A percentile compares a stretch with the other conserved stretches of the same genome.
These are phyloP conservation scores for Phytophthora sansomeana DNA, from an alignment of 352 stramenopile genomes.

Conservation along the genomic window DNA sequence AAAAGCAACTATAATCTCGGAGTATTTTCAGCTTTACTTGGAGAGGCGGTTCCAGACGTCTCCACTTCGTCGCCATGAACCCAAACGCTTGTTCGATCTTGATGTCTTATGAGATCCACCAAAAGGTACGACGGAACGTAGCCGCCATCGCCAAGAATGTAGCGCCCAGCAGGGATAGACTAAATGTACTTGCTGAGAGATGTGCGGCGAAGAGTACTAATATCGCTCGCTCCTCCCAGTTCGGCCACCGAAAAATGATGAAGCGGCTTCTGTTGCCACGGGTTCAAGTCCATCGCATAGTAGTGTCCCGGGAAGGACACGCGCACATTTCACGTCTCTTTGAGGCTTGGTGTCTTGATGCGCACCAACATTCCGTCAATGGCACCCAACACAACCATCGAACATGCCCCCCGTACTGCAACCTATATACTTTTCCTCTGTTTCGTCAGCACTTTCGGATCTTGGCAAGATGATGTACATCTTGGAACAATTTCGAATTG, in stretches of 20 bases:
- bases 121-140: background rate
- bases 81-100: conserved; percentile 1
- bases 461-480: background rate
- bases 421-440: background rate
- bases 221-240: background rate
- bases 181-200: background rate
- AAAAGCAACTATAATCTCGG: background rate
- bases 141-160: background rate
- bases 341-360: background rate
- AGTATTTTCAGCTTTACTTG: background rate
- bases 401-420: background rate
- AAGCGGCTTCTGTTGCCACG: background rate
- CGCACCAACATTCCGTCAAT: background rate
- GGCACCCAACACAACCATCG: background rate
- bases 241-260: background rate
- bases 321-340: background rate
- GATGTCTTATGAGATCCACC: background rate
- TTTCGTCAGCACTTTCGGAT: background rate
- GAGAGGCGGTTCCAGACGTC: background rate
- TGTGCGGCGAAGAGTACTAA: background rate
- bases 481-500: background rate
- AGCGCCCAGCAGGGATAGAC: background rate
- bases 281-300: background rate
- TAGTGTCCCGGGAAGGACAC: background rate
- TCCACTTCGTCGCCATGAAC: background rate